phyloP scores from a whole-genome alignment of 176 grass and related monocot genomes.

The Pontederia crassipes region DNA sequence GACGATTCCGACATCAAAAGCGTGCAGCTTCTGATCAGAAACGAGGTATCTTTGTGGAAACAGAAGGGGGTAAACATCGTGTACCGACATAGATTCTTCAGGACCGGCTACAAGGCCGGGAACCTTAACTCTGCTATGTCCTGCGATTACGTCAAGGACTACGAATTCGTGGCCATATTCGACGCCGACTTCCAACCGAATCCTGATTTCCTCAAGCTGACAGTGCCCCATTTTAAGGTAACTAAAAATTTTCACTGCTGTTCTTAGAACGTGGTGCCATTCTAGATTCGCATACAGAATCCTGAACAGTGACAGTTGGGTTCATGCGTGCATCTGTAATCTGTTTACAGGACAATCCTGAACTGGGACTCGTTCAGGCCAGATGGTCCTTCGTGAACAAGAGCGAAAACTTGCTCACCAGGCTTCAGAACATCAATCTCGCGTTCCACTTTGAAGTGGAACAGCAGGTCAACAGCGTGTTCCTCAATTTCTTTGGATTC shows the following conservation, averaged over 20 bases:
- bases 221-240: slow-evolving; percentile 91
- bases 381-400: slow-evolving; percentile 82
- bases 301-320: too few species aligned
- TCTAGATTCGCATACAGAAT: too few species aligned
- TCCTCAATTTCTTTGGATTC: slow-evolving; percentile 89
- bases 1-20: slow-evolving; percentile 66
- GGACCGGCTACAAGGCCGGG: slow-evolving; percentile 72
- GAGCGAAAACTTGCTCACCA: slow-evolving; percentile 66
- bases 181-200: slow-evolving; percentile 82
- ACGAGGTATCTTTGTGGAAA: slow-evolving; percentile 69
- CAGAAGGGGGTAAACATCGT: slow-evolving; percentile 45
- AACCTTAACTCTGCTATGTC: slow-evolving; percentile 60
- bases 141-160: slow-evolving; percentile 36
- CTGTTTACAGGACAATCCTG: slow-evolving; percentile 38
- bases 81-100: slow-evolving; percentile 48
- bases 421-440: slow-evolving; percentile 79
- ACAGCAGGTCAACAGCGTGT: slow-evolving; percentile 74
- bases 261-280: too few species aligned
- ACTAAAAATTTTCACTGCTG: background rate
- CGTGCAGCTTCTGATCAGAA: slow-evolving; percentile 56
- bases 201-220: slow-evolving; percentile 67
- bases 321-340: too few species aligned
- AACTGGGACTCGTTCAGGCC: slow-evolving; percentile 78
- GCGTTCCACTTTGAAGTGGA: slow-evolving; percentile 90
- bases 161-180: slow-evolving; percentile 79